Evolutionary conservation across 2,329 filamentous ascomycete species (phyloP).

Genomic region (Trichoderma semiorbis): DNA sequence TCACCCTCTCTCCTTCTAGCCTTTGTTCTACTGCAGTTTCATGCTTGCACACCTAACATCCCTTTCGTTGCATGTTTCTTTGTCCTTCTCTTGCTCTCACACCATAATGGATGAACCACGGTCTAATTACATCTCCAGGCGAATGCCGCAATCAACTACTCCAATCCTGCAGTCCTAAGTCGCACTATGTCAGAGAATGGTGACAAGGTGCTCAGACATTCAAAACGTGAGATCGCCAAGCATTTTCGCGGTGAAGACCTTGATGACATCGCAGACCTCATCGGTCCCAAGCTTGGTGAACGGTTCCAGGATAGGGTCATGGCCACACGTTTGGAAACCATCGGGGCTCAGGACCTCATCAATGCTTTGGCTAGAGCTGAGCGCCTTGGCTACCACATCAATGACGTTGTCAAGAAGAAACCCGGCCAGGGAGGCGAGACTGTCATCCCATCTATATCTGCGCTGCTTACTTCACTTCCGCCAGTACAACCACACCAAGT

Average conservation of each 20-base stretch:
- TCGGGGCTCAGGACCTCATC: conserved; percentile 52
- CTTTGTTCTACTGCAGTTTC: neutral
- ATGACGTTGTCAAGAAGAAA: conserved; percentile 44
- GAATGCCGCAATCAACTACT: conserved; percentile 48
- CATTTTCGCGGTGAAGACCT: conserved; percentile 41
- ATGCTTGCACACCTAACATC: neutral
- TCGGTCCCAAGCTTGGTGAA: conserved; percentile 47
- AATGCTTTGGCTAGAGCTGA: conserved; percentile 56
- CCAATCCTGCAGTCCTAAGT: conserved; percentile 35
- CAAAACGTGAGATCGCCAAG: conserved; percentile 40
- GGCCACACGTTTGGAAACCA: conserved; percentile 50
- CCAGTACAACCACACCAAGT: conserved; percentile 9
- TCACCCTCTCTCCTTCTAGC: neutral
- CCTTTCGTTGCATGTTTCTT: neutral
- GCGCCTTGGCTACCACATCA: conserved; percentile 53
- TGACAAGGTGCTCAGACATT: conserved; percentile 37
- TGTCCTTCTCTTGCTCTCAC: neutral
- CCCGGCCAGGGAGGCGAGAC: conserved; percentile 31
- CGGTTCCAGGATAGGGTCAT: conserved; percentile 51
- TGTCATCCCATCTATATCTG: conserved; percentile 34
- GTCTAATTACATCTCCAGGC: conserved; percentile 38
- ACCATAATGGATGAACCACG: neutral
- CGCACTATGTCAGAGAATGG: conserved; percentile 46
- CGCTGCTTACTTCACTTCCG: conserved; percentile 7
- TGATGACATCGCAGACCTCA: conserved; percentile 42